A percentile compares a stretch with the other conserved stretches of the same genome.
Conservation (phyloP, 176 grass and related monocot genomes). For the Zizania latifolia region DNA sequence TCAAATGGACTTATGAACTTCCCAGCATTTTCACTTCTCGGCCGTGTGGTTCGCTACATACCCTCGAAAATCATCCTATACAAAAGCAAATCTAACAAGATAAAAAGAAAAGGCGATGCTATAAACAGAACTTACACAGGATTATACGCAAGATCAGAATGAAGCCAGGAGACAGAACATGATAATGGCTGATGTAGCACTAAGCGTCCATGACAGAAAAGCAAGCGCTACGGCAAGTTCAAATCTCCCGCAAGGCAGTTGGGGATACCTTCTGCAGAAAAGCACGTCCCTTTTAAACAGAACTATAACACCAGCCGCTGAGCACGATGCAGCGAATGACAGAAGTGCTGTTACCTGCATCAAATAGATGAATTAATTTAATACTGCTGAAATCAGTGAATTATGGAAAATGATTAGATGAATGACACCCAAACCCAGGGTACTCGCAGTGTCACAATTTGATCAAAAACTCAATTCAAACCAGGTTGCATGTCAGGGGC, state of each 20-base stretch:
- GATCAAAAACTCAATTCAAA: not conserved
- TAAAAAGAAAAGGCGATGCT: not conserved
- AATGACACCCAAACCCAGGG: not conserved
- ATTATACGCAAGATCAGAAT: slow-evolving; percentile 35
- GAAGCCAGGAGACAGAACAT: slow-evolving; percentile 87
- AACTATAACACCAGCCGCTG: slow-evolving; percentile 71
- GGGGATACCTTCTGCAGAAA: slow-evolving; percentile 61
- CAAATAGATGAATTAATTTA: not conserved
- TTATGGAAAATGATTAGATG: not conserved
- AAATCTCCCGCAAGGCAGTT: slow-evolving; percentile 59
- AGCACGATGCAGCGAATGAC: slow-evolving; percentile 76
- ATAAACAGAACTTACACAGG: slow-evolving; percentile 39
- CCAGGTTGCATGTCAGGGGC: not conserved
- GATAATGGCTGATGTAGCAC: slow-evolving; percentile 66
- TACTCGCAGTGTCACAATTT: not conserved
- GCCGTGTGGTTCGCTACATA: slow-evolving; percentile 14
- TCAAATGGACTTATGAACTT: slow-evolving; percentile 20
- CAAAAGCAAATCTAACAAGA: slow-evolving; percentile 24
- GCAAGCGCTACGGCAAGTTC: slow-evolving; percentile 65
- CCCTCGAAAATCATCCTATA: not conserved
- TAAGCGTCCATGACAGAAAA: slow-evolving; percentile 78
- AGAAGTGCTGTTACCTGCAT: slow-evolving; percentile 76
- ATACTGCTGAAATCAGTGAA: not conserved
- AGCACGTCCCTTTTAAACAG: slow-evolving; percentile 64
- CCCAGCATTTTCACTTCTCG: slow-evolving; percentile 10